A percentile compares a stretch with the other conserved stretches of the same genome.
These are phyloP conservation scores for Stropharia rugosoannulata DNA, from an alignment of 768 basidiomycete species.

Conservation along the genomic window DNA sequence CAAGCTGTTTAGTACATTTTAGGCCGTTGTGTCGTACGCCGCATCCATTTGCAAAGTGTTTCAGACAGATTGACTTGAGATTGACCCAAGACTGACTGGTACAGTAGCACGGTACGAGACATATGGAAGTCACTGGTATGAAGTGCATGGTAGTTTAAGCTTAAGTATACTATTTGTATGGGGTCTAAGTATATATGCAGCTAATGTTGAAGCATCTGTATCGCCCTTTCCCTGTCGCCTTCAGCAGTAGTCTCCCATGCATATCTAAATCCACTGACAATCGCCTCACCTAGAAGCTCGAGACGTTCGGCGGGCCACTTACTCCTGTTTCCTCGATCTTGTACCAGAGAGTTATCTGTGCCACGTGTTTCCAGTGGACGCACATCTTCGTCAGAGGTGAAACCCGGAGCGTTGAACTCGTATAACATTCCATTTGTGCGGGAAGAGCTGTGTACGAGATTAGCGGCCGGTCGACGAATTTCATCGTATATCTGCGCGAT, in stretches of 20 bases:
- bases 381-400: not conserved
- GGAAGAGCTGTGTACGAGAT: not conserved
- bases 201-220: not conserved
- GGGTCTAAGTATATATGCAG: too few species aligned
- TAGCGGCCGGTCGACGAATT: constrained; percentile 1
- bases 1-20: too few species aligned
- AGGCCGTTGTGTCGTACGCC: too few species aligned
- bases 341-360: not conserved
- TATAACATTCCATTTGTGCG: constrained; percentile 1
- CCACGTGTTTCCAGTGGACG: not conserved
- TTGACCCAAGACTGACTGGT: too few species aligned
- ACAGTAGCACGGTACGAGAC: too few species aligned
- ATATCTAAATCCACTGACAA: constrained; percentile 1
- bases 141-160: too few species aligned
- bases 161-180: too few species aligned
- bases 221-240: not conserved
- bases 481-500: not conserved
- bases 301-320: not conserved
- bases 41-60: too few species aligned
- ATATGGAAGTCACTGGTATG: too few species aligned
- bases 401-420: not conserved
- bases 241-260: constrained; percentile 7
- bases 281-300: not conserved
- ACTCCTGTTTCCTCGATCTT: not conserved
- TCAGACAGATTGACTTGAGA: too few species aligned